Percentiles rank a stretch among this genome's conserved stretches.
These are phyloP conservation scores for Trichoderma brevicompactum DNA, from an alignment of 2,329 filamentous ascomycete species.

Conservation along the genomic window DNA sequence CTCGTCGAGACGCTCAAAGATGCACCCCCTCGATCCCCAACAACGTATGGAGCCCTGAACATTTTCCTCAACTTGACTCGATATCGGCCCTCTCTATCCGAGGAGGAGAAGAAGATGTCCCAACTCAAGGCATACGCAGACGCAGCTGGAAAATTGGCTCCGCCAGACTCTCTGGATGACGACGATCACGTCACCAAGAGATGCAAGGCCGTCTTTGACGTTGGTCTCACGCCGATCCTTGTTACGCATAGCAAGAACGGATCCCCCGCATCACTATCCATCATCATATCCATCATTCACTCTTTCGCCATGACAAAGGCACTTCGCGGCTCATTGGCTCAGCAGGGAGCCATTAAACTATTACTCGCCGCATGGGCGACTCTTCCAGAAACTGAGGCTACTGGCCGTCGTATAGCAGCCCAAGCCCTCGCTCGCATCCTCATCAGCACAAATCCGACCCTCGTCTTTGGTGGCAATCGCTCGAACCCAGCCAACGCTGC, in stretches of 20 bases:
- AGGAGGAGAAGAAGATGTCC: slow-evolving; percentile 89
- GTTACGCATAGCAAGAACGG: slow-evolving; percentile 75
- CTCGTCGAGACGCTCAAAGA: slow-evolving; percentile 67
- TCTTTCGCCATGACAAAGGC: slow-evolving; percentile 75
- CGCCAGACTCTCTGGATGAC: slow-evolving; percentile 71
- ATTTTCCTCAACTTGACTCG: slow-evolving; percentile 83
- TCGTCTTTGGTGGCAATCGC: slow-evolving; percentile 80
- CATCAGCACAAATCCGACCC: slow-evolving; percentile 81
- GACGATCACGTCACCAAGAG: slow-evolving; percentile 75
- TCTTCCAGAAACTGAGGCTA: slow-evolving; percentile 58
- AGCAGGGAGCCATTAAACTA: slow-evolving; percentile 90
- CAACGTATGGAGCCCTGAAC: slow-evolving; percentile 84
- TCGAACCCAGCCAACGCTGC: slow-evolving; percentile 75
- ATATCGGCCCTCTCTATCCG: slow-evolving; percentile 76
- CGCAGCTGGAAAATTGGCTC: slow-evolving; percentile 68
- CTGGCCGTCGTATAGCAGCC: slow-evolving; percentile 63
- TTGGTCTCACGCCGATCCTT: slow-evolving; percentile 75
- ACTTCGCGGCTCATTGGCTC: slow-evolving; percentile 78
- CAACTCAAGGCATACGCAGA: slow-evolving; percentile 95
- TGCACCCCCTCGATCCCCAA: slow-evolving; percentile 66
- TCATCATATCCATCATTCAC: slow-evolving; percentile 77
- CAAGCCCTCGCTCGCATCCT: slow-evolving; percentile 84
- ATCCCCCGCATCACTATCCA: slow-evolving; percentile 69
- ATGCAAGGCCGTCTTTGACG: slow-evolving; percentile 78
- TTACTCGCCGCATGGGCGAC: slow-evolving; percentile 71